Conservation (phyloP, 768 basidiomycete species). For the Kwoniella botswanensis region DNA sequence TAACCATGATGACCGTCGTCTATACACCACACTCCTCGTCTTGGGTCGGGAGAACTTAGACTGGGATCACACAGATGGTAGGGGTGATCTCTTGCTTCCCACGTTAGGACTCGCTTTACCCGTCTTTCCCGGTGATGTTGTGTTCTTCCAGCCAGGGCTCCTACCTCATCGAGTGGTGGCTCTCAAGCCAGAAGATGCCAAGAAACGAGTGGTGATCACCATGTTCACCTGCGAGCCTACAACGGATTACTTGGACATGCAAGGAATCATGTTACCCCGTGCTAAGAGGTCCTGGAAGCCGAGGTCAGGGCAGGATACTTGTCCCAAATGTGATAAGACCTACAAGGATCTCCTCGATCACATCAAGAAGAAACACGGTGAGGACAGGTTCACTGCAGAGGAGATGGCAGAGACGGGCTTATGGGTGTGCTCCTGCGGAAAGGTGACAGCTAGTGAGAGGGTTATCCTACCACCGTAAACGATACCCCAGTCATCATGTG, state of each 20-base stretch:
- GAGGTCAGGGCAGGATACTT: too few species aligned
- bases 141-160: constrained; percentile 16
- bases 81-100: constrained; percentile 12
- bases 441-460: neutral
- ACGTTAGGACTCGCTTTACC: constrained; percentile 11
- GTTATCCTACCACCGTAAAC: neutral
- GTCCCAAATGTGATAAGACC: neutral
- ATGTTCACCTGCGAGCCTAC: constrained; percentile 11
- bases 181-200: constrained; percentile 2
- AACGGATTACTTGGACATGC: neutral
- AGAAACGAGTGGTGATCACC: constrained; percentile 14
- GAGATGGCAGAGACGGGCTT: constrained; percentile 1
- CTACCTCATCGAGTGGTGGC: constrained; percentile 12
- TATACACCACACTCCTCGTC: constrained; percentile 17
- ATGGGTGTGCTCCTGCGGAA: neutral
- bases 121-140: constrained; percentile 19
- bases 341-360: neutral
- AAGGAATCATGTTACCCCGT: neutral
- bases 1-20: neutral
- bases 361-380: constrained; percentile 10
- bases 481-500: neutral
- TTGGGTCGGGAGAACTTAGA: neutral
- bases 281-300: neutral
- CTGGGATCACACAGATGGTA: constrained; percentile 1
- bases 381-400: constrained; percentile 1